Base-by-base conservation (phyloP, 2,329 filamentous ascomycete species). In the Verticillium zaregamsianum region DNA sequence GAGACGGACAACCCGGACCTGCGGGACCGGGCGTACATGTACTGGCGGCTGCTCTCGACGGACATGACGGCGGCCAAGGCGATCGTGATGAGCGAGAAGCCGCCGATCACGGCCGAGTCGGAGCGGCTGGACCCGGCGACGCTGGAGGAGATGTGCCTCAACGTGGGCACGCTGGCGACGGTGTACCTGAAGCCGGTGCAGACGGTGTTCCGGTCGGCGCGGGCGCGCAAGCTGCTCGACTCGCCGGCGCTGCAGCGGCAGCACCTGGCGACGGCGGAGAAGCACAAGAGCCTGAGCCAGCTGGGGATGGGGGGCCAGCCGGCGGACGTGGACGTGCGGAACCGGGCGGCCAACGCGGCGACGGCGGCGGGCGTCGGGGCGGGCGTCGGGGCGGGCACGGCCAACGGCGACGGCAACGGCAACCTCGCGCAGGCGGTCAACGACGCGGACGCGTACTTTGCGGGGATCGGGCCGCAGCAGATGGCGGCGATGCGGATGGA, bases 1-100 rank as follows among this genome's bases (percentile, higher is more conserved):
- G 95, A 98, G 74, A 98, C 94, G n/a, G 95, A 99, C 72, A 97
- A 99, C 75, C 95, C 95, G 0, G 95, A 99, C 76, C 86, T 99
- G 32, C 89, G 95, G 66, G 95, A 99, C 74, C 84, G 95, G 69
- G 95, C 95, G 0, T 99, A 97, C 80, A 98, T 99, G 93, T 99
- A 99, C 81, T 99, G 95, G 95, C 91, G 95, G 5, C 84, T 99
- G 15, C 83, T 99, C 2, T 97, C 93, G 1, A 96, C 93, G 0
- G 93, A 97, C 73, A 94, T 96, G 68, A 88, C 89, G 58, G 87
- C 90, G 0, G 95, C 95, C 2, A 95, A 91, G 72, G 82, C 88
- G 65, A 87, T 99, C 59, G 93, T 99, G 67, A 98, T 99, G 94
- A 94, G 95, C 63, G 91, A 96, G 68, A 99, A 99, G 74, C 95